A percentile compares a stretch with the other conserved stretches of the same genome.
Conservation (phyloP, 2,329 filamentous ascomycete genomes). For the Aspergillus hiratsukae region DNA sequence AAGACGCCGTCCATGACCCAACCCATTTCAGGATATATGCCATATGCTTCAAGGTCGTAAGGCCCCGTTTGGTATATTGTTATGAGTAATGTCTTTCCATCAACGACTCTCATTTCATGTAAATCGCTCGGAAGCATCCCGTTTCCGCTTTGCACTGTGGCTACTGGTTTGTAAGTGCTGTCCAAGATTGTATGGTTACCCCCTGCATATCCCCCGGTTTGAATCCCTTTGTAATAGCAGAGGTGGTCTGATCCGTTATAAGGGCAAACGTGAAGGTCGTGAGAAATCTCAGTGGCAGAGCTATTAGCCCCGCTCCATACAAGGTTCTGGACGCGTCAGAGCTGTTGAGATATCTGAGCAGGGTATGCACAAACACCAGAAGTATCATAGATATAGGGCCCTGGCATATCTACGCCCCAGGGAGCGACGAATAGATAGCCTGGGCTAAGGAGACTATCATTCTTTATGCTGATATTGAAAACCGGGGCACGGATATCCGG, state of each 20-base stretch:
- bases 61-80: conserved; percentile 1
- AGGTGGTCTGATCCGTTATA: conserved; percentile 36
- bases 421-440: conserved; percentile 40
- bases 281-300: conserved; percentile 31
- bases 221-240: conserved; percentile 38
- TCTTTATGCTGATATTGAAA: conserved; percentile 3
- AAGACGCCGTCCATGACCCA: conserved; percentile 19
- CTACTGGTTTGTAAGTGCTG: conserved; percentile 32
- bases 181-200: conserved; percentile 40
- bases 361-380: conserved; percentile 17
- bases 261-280: conserved; percentile 33
- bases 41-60: neutral
- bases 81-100: neutral
- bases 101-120: conserved; percentile 1
- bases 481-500: neutral
- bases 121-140: conserved; percentile 1
- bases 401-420: conserved; percentile 35
- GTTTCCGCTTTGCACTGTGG: conserved; percentile 21
- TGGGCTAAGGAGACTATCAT: conserved; percentile 12
- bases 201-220: conserved; percentile 38
- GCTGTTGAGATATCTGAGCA: neutral
- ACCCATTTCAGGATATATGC: neutral
- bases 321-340: conserved; percentile 22
- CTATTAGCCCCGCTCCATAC: conserved; percentile 36
- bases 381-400: conserved; percentile 41